Conservation (phyloP, 2,329 filamentous ascomycete genomes). For the Tolypocladium inflatum region DNA sequence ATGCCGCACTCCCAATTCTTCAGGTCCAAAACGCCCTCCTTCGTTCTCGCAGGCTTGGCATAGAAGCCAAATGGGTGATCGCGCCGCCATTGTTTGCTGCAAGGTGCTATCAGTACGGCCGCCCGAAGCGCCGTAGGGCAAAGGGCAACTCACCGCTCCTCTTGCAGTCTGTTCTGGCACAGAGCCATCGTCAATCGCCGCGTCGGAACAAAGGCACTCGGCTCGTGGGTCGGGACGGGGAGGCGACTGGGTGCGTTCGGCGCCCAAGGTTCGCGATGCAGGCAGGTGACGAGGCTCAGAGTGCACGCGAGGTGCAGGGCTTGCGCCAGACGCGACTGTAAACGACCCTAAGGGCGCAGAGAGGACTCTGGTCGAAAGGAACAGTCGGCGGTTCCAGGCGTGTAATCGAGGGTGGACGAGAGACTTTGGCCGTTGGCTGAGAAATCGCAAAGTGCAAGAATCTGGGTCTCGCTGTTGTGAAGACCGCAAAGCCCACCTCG, state of each 20-base stretch:
- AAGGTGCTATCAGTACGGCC: constrained; percentile 11
- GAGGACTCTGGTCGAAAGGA: too few relatives aligned
- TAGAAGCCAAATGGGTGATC: constrained; percentile 98
- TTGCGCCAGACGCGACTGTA: not conserved
- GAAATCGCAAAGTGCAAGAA: not conserved
- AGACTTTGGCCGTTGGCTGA: not conserved
- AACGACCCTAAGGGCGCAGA: not conserved
- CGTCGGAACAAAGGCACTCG: not conserved
- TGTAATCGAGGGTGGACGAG: not conserved
- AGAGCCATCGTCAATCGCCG: constrained; percentile 57
- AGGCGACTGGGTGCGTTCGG: not conserved
- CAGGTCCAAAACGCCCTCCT: constrained; percentile 75
- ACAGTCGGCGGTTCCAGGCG: not conserved
- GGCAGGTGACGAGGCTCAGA: not conserved
- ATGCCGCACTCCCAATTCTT: constrained; percentile 97
- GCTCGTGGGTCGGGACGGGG: not conserved
- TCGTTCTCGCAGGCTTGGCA: constrained; percentile 74
- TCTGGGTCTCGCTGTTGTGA: not conserved
- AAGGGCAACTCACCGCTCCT: constrained; percentile 60
- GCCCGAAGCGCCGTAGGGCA: not conserved
- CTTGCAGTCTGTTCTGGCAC: constrained; percentile 77
- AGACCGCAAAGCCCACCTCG: not conserved
- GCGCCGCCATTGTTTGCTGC: constrained; percentile 89
- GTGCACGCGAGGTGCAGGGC: not conserved
- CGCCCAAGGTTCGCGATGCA: not conserved